Evolutionary conservation across 495 filamentous ascomycete genomes (phyloP).

Genomic region (Aspergillus incahuasiensis): DNA sequence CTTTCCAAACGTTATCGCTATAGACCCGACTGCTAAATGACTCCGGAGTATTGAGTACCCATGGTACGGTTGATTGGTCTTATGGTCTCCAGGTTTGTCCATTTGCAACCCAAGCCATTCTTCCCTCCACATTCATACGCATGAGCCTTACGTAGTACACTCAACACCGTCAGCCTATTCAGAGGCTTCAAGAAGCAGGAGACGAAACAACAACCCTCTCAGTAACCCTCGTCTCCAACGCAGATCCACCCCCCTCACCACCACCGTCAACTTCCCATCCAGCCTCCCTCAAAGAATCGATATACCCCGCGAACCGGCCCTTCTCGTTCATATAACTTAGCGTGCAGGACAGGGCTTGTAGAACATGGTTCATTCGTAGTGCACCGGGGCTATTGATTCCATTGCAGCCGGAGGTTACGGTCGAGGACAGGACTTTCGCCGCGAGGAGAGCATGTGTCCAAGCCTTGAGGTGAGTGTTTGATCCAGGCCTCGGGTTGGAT

Average conservation of each 20-base stretch:
- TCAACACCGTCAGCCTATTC: too few relatives aligned
- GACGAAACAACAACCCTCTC: slow-evolving; percentile 22
- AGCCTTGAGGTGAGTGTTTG: slow-evolving; percentile 55
- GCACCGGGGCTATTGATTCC: not conserved
- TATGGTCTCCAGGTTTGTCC: too few relatives aligned
- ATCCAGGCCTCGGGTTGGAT: slow-evolving; percentile 7
- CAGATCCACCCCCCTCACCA: slow-evolving; percentile 25
- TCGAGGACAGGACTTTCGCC: slow-evolving; percentile 25
- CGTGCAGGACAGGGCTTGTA: slow-evolving; percentile 13
- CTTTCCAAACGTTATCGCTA: too few relatives aligned
- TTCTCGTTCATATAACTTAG: slow-evolving; percentile 32
- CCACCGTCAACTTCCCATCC: slow-evolving; percentile 60
- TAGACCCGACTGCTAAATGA: too few relatives aligned
- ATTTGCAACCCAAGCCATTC: too few relatives aligned
- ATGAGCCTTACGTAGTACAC: not conserved
- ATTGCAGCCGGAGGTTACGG: not conserved
- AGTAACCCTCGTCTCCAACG: slow-evolving; percentile 54
- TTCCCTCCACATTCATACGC: too few relatives aligned
- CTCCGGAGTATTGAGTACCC: too few relatives aligned
- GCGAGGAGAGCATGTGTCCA: slow-evolving; percentile 71
- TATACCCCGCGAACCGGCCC: slow-evolving; percentile 37
- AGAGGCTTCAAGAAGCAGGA: not conserved
- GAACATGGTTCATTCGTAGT: not conserved
- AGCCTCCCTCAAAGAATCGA: slow-evolving; percentile 32
- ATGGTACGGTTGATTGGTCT: too few relatives aligned